These are phyloP conservation scores for Eucalyptus curtisii DNA, from an alignment of 345 rosid genomes.

Conservation along the genomic window DNA sequence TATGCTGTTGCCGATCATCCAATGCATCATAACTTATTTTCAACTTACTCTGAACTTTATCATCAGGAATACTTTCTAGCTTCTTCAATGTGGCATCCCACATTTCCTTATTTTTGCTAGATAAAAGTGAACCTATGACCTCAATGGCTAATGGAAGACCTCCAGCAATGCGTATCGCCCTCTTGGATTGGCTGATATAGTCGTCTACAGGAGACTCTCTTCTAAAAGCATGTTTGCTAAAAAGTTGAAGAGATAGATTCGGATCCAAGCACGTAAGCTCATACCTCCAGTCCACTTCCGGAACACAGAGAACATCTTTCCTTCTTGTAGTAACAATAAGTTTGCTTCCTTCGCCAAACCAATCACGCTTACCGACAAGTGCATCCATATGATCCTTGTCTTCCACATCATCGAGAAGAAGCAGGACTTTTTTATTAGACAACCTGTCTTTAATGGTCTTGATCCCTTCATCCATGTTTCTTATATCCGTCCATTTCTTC, in stretches of 20 bases:
- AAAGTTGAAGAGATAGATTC: fast-evolving
- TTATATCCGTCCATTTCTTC: fast-evolving
- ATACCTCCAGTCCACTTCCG: background rate
- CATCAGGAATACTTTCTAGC: fast-evolving
- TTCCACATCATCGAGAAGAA: background rate
- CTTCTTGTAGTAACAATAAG: background rate
- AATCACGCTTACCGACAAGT: background rate
- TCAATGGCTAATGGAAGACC: background rate
- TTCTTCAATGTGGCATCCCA: fast-evolving
- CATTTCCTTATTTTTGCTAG: fast-evolving
- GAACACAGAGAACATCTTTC: fast-evolving
- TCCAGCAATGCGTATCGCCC: background rate
- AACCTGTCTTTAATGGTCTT: background rate
- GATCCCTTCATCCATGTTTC: background rate
- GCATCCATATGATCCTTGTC: background rate
- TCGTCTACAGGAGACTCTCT: fast-evolving
- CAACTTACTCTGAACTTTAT: background rate
- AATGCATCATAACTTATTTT: background rate
- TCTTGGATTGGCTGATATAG: fast-evolving
- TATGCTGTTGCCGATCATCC: fast-evolving
- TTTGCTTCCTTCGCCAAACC: background rate
- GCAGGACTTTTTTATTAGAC: fast-evolving
- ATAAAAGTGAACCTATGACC: background rate
- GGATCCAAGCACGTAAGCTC: fast-evolving
- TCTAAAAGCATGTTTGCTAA: background rate